Conservation (phyloP, 768 basidiomycete species). For the Cyclocybe cylindracea region DNA sequence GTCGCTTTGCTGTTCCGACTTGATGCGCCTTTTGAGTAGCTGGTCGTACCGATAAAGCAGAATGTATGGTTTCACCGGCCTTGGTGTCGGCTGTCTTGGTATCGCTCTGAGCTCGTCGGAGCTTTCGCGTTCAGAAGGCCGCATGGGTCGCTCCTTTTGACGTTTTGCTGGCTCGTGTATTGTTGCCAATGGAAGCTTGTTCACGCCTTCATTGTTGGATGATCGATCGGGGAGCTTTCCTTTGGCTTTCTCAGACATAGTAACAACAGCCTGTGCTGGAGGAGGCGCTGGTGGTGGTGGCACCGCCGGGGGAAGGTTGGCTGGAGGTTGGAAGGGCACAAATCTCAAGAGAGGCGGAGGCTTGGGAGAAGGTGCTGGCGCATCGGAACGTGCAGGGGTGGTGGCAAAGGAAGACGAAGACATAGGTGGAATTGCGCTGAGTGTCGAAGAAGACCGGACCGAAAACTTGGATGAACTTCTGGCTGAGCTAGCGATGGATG, state of each 20-base stretch:
- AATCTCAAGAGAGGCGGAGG: neutral
- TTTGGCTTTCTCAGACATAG: neutral
- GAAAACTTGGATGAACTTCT: constrained; percentile 9
- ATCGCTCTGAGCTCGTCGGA: no score
- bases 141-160: neutral
- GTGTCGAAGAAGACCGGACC: constrained; percentile 7
- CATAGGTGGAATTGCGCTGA: neutral
- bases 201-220: neutral
- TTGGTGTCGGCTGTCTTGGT: no score
- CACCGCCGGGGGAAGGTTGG: neutral
- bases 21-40: no score
- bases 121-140: no score
- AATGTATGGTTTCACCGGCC: no score
- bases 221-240: neutral
- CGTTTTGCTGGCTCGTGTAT: neutral
- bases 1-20: no score
- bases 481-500: constrained; percentile 12
- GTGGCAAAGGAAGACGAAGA: neutral
- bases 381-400: neutral
- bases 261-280: no score
- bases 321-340: neutral
- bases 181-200: neutral
- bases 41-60: no score
- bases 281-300: no score
- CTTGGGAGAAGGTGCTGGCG: neutral